Evolutionary conservation across 2,329 filamentous ascomycete genomes (phyloP), one percentile per base, ranked within the genome.

Genomic region (Didymella glomerata): DNA sequence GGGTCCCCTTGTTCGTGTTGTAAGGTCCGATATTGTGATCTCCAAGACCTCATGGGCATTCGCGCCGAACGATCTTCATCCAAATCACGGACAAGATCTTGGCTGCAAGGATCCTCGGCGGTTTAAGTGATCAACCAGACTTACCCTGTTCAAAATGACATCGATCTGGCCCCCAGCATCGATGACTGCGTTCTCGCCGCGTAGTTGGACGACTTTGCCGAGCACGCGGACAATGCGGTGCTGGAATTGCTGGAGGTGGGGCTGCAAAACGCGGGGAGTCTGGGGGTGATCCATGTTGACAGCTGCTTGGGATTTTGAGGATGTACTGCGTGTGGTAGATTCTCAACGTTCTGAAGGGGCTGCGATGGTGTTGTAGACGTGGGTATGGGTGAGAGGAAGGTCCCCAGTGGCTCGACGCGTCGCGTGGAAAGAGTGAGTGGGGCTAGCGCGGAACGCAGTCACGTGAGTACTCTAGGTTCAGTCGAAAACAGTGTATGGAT

Each of bases 181-280:
- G 28, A 98, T 85, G 6, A 88, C 87, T 0, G 93, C 94, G 49
- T 86, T 85, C 51, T 95, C 91, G 66, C 93, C 93, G 50, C 89
- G 88, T 24, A 98, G 83, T 70, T 95, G 89, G 4, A 86, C 85
- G 46, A 98, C 93, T 70, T 90, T 93, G 70, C 95, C 95, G 5
- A 96, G 84, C 54, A 98, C 83, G 69, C 93, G 93, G 63, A 98
- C 91, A 62, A 90, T 91, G 65, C 86, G 81, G 73, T 85, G 79
- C 48, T 80, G 78, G 80, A 93, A 96, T 72, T 84, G 84, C 74
- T 92, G 87, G 57, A 98, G 89, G 79, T 94, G 90, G 40, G 84
- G 81, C 52, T 90, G 90, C 47, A 91, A 92, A 76, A 97, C 87
- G 77, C 95, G 93, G 28, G 95, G 94, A 48, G 92, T 88, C 67